Conservation (phyloP, 768 basidiomycete species). For the Russula abietina region DNA sequence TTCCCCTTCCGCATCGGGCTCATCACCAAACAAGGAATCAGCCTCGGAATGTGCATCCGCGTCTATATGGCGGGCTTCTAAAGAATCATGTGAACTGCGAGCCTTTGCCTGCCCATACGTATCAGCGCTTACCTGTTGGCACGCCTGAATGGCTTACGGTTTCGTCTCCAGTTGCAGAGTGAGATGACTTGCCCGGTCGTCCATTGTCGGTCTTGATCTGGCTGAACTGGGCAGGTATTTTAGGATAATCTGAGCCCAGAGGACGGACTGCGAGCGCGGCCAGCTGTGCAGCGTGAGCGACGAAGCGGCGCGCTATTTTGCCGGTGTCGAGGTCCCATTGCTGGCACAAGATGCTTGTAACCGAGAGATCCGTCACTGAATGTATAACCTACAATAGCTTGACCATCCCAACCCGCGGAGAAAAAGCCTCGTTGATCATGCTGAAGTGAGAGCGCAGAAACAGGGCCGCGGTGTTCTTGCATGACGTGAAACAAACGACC, state of each 20-base stretch:
- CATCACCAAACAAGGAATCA: slow-evolving; percentile 89
- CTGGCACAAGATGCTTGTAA: slow-evolving; percentile 38
- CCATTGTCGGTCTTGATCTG: slow-evolving; percentile 12
- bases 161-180: slow-evolving; percentile 7
- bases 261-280: slow-evolving; percentile 77
- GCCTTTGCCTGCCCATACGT: neutral
- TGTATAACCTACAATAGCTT: slow-evolving; percentile 59
- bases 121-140: slow-evolving; percentile 5
- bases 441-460: slow-evolving; percentile 78
- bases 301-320: slow-evolving; percentile 66
- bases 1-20: slow-evolving; percentile 57
- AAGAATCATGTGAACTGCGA: slow-evolving; percentile 5
- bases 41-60: slow-evolving; percentile 69
- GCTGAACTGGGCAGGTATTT: slow-evolving; percentile 25
- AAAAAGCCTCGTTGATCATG: slow-evolving; percentile 81
- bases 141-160: neutral
- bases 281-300: slow-evolving; percentile 78
- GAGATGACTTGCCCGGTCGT: neutral
- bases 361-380: slow-evolving; percentile 10
- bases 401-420: slow-evolving; percentile 93
- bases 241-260: slow-evolving; percentile 33
- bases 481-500: slow-evolving; percentile 70
- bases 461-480: slow-evolving; percentile 69
- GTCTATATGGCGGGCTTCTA: slow-evolving; percentile 26
- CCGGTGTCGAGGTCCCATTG: slow-evolving; percentile 99